These are phyloP conservation scores for Chaetomium cochliodes DNA, from an alignment of 495 filamentous ascomycete species.

Conservation along the genomic window DNA sequence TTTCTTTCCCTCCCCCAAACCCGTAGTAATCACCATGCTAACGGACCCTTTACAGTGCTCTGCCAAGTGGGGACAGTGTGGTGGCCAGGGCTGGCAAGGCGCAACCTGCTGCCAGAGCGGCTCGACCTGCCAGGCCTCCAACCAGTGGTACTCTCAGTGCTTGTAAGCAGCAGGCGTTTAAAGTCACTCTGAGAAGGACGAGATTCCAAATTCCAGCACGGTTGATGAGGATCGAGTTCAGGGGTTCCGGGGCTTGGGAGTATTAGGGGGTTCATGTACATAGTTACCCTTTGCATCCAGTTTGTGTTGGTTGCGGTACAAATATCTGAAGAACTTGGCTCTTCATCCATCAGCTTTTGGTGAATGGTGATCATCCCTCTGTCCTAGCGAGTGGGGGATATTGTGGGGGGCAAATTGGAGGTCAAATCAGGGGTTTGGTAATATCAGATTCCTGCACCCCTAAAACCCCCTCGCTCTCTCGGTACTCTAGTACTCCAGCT, in stretches of 20 bases:
- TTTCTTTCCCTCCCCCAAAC: neutral
- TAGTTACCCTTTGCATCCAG: constrained; percentile 12
- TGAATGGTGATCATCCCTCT: neutral
- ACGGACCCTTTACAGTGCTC: constrained; percentile 23
- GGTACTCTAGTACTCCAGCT: no score
- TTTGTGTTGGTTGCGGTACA: neutral
- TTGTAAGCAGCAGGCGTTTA: constrained; percentile 20
- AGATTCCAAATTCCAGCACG: neutral
- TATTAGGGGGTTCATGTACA: constrained; percentile 14
- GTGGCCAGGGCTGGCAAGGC: constrained; percentile 49
- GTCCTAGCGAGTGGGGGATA: no score
- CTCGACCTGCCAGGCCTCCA: constrained; percentile 45
- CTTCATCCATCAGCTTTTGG: neutral
- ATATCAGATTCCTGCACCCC: no score
- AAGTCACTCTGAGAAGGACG: neutral
- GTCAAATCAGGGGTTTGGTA: no score
- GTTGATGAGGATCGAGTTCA: neutral
- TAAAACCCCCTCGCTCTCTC: no score
- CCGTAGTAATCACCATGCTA: neutral
- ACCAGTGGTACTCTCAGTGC: constrained; percentile 54
- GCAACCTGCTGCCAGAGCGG: constrained; percentile 45
- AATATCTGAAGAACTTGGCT: neutral
- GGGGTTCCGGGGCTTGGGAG: constrained; percentile 11
- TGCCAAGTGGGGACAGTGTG: constrained; percentile 50
- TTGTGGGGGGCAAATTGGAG: no score